phyloP scores from a whole-genome alignment of 1,284 basidiomycete genomes.

The Sanghuangporus sanghuang region DNA sequence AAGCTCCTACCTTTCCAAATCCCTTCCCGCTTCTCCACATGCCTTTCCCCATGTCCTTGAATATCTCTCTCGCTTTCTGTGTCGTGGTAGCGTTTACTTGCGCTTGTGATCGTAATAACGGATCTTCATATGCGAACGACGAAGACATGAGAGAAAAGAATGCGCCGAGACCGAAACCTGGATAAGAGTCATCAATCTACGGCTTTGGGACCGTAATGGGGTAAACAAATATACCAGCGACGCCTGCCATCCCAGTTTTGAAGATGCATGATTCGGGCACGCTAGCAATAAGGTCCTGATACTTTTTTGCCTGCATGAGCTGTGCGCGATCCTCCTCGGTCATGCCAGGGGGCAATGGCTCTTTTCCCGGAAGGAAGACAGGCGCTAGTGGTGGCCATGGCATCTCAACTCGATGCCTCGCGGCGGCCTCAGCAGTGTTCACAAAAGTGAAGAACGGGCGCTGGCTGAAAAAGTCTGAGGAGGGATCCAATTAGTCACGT shows the following conservation, averaged over 20 bases:
- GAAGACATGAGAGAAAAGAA: slow-evolving; percentile 97
- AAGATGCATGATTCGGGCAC: slow-evolving; percentile 83
- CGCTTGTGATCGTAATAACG: slow-evolving; percentile 68
- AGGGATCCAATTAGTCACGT: background rate
- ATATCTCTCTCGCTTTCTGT: slow-evolving; percentile 82
- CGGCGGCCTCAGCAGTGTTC: slow-evolving; percentile 1
- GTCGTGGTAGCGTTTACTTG: slow-evolving; percentile 54
- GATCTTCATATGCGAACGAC: slow-evolving; percentile 95
- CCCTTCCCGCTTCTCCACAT: slow-evolving; percentile 92
- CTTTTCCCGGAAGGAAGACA: slow-evolving; percentile 56
- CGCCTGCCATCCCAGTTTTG: slow-evolving; percentile 79
- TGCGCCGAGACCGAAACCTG: slow-evolving; percentile 88
- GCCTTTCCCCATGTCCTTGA: slow-evolving; percentile 91
- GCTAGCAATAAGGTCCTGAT: slow-evolving; percentile 61
- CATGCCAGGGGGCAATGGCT: slow-evolving; percentile 77
- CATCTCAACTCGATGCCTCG: slow-evolving; percentile 10
- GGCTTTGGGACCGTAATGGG: background rate
- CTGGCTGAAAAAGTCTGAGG: background rate
- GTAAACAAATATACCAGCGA: slow-evolving; percentile 53
- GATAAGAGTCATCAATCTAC: slow-evolving; percentile 15
- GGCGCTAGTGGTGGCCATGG: slow-evolving; percentile 38
- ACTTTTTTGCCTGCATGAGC: slow-evolving; percentile 67
- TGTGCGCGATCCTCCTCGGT: slow-evolving; percentile 76
- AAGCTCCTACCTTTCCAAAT: slow-evolving; percentile 91
- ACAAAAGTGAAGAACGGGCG: background rate